Conservation (phyloP, 768 basidiomycete species). For the Pleurotus tuoliensis region DNA sequence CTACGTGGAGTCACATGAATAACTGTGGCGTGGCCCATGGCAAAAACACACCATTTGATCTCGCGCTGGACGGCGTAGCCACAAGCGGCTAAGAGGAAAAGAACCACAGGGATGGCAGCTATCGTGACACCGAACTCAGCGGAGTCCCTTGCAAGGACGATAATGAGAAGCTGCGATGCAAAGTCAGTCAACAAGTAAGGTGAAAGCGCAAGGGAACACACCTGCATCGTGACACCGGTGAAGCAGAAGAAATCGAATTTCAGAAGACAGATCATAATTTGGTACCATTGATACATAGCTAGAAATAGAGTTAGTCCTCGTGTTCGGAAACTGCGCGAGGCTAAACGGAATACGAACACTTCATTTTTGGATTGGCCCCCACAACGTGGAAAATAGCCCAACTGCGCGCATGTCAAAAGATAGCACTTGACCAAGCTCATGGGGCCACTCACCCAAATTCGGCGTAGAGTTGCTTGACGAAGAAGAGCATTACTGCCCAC, state of each 20-base stretch:
- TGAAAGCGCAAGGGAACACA: constrained; percentile 15
- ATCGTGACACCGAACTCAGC: constrained; percentile 83
- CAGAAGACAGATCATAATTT: constrained; percentile 82
- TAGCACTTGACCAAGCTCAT: neutral
- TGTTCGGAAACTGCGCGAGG: constrained; percentile 1
- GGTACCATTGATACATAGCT: constrained; percentile 90
- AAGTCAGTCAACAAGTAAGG: neutral
- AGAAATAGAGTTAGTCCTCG: constrained; percentile 4
- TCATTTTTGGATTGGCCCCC: constrained; percentile 81
- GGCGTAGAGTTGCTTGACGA: constrained; percentile 63
- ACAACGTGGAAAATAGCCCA: constrained; percentile 93
- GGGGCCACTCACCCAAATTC: constrained; percentile 73
- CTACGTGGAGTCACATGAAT: constrained; percentile 26
- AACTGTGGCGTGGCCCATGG: neutral
- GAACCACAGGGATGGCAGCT: constrained; percentile 77
- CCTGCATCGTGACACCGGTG: constrained; percentile 87
- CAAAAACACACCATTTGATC: constrained; percentile 60
- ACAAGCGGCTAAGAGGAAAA: constrained; percentile 61
- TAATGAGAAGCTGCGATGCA: constrained; percentile 63
- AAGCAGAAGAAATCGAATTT: constrained; percentile 92
- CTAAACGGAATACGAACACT: constrained; percentile 45
- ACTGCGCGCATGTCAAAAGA: constrained; percentile 33
- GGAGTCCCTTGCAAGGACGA: constrained; percentile 60
- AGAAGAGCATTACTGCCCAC: constrained; percentile 66
- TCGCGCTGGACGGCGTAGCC: constrained; percentile 74